Base-by-base conservation (phyloP, 441 rosid genomes). In the Brassica hybrid region DNA sequence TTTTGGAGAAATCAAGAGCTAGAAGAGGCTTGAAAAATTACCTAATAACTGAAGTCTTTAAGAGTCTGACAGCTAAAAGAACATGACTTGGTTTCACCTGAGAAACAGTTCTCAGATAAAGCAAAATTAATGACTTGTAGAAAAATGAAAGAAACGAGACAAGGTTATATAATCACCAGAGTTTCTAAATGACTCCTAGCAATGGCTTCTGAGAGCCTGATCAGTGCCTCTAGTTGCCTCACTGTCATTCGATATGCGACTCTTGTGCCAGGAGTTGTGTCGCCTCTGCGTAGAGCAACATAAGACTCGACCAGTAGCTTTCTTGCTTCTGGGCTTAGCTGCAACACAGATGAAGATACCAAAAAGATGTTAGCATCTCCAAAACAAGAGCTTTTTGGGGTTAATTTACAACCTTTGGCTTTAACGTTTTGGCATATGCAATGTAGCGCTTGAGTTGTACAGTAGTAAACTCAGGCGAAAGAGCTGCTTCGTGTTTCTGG, bases 161-260 rank as follows among this genome's bases (percentile, higher is more conserved):
- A 13, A 67, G 18, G 70, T 76, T 52, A 60, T 58, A 52, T 71
- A 57, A 63, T 68, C 54, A 95, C 99, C 96, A 86, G 87, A 70
- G 74, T 61, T 81, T 90, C 98, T 81, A 95, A 84, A 85, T 93
- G 85, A 79, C 93, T 87, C 68, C 96, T 88, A 70, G 99, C 98
- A 84, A 95, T 90, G 76, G 95, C 98, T 86, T 92, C 98, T 32
- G 98, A 95, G 65, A 93, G 88, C 76, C 99, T 88, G 82, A 95
- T 85, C 70, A 95, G 82, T 66, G 99, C 97, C 81, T 95, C 97
- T 16, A 95, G 88, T 86, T 95, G 98, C 82, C 98, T 84, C 80
- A 95, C 99, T 59, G 98, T 95, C 98, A 95, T 92, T 67, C 98
- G 90, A 83, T 91, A 95, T 61, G 98, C 98, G 74, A 91, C 95